Percentiles rank a stretch among this genome's conserved stretches.
Conservation (phyloP, 805 yeast species). For the Candida tibetensis region DNA sequence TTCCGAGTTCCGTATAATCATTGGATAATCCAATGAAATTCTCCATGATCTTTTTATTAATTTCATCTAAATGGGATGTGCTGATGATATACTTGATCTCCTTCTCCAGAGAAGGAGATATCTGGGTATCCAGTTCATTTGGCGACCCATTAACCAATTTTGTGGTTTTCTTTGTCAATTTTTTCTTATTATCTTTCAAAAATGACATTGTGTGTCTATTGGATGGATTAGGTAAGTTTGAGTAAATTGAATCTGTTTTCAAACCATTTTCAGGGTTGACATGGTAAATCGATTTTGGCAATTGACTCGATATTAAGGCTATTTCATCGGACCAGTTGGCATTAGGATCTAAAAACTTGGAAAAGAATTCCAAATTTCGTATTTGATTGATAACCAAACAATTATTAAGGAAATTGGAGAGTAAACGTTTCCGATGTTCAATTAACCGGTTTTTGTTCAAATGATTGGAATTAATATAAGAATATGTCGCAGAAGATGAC, state of each 20-base stretch:
- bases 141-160: conserved; percentile 12
- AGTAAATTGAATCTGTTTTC: conserved; percentile 33
- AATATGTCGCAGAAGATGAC: conserved; percentile 4
- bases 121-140: not conserved
- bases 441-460: conserved; percentile 35
- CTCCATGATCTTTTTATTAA: conserved; percentile 52
- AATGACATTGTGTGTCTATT: conserved; percentile 29
- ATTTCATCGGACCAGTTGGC: conserved; percentile 76
- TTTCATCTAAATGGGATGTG: conserved; percentile 51
- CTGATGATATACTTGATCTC: conserved; percentile 14
- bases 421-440: conserved; percentile 51
- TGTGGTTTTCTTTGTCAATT: conserved; percentile 22
- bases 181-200: conserved; percentile 29
- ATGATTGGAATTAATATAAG: conserved; percentile 42
- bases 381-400: conserved; percentile 61
- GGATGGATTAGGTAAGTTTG: conserved; percentile 33
- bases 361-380: conserved; percentile 58
- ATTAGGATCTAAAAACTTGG: conserved; percentile 81
- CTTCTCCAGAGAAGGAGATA: not conserved
- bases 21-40: conserved; percentile 57
- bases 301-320: conserved; percentile 31
- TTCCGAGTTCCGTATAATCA: conserved; percentile 75
- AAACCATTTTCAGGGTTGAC: conserved; percentile 47
- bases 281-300: conserved; percentile 39
- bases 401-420: conserved; percentile 73